Conservation (phyloP, 2,329 filamentous ascomycete genomes). For the Colletotrichum lindemuthianum region DNA sequence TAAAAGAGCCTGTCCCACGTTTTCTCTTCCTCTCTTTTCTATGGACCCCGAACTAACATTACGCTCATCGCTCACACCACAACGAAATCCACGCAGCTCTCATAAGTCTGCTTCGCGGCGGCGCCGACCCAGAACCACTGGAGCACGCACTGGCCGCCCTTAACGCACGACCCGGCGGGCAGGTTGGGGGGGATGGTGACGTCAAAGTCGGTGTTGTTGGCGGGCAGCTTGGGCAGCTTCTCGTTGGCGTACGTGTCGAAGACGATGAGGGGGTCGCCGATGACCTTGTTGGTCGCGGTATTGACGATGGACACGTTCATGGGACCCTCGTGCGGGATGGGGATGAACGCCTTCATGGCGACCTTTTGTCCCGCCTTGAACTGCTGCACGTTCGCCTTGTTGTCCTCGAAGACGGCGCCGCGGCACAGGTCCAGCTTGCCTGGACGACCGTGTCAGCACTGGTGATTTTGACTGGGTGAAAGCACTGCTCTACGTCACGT, state of each 20-base stretch:
- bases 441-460: constrained; percentile 3
- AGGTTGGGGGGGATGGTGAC: constrained; percentile 48
- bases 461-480: neutral
- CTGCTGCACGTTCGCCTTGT: constrained; percentile 52
- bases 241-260: constrained; percentile 66
- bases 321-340: constrained; percentile 57
- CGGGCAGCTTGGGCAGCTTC: constrained; percentile 44
- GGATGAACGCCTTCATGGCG: constrained; percentile 51
- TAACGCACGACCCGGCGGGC: constrained; percentile 42
- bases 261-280: constrained; percentile 63
- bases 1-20: neutral
- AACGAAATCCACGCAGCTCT: constrained; percentile 51
- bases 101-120: constrained; percentile 49
- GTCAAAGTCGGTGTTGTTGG: constrained; percentile 57
- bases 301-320: constrained; percentile 68
- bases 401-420: constrained; percentile 58
- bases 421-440: constrained; percentile 55
- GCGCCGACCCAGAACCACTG: constrained; percentile 59
- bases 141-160: constrained; percentile 48
- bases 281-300: constrained; percentile 59
- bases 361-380: constrained; percentile 55
- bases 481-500: neutral
- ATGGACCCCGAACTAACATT: neutral
- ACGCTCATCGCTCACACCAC: constrained; percentile 13
- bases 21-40: constrained; percentile 9